Conservation (phyloP, 2,329 filamentous ascomycete genomes). For the Fusarium sp. region DNA sequence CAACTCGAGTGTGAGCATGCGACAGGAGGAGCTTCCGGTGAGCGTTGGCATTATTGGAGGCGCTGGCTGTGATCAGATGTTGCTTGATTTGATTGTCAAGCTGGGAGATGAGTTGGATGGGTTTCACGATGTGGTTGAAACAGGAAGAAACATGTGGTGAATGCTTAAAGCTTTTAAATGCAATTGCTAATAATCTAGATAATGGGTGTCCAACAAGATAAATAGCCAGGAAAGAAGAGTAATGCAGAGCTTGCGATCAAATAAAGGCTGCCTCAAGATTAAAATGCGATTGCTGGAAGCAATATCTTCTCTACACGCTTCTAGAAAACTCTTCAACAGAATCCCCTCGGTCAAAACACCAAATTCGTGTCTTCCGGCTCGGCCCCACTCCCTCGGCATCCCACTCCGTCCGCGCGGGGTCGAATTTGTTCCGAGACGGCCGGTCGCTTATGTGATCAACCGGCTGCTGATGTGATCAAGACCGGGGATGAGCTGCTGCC, state of each 20-base stretch:
- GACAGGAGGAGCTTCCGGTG: background rate
- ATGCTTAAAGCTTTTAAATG: background rate
- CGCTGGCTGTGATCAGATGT: background rate
- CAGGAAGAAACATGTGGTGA: background rate
- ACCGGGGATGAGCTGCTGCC: background rate
- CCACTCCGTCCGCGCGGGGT: constrained; percentile 19
- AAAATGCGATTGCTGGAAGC: background rate
- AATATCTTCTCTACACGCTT: background rate
- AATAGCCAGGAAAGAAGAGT: background rate
- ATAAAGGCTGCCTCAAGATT: background rate
- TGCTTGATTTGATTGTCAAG: background rate
- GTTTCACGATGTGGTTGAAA: background rate
- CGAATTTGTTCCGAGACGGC: constrained; percentile 1
- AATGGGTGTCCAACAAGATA: background rate
- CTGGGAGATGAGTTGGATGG: background rate
- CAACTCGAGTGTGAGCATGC: background rate
- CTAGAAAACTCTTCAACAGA: background rate
- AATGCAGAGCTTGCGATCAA: background rate
- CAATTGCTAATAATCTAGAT: background rate
- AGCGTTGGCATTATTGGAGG: background rate
- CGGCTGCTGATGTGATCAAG: constrained; percentile 21
- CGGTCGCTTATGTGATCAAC: constrained; percentile 28
- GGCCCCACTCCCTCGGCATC: constrained; percentile 21
- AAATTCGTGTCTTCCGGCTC: background rate
- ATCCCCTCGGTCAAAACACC: background rate